Evolutionary conservation across 2,329 filamentous ascomycete genomes (phyloP).

Genomic region (Trichoderma sp.): DNA sequence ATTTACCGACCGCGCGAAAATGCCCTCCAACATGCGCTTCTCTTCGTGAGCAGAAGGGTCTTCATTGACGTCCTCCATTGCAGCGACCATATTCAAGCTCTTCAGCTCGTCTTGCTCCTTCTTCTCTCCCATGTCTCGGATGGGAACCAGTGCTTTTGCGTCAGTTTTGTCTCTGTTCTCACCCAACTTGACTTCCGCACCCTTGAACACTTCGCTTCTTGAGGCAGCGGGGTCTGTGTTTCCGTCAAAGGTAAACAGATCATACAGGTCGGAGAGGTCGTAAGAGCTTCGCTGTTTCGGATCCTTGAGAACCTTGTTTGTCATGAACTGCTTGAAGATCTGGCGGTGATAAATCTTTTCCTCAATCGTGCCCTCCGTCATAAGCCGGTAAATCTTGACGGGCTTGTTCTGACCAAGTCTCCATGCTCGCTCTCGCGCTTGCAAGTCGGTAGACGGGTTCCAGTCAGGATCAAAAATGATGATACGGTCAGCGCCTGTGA

Average conservation of each 20-base stretch:
- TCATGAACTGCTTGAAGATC: slow-evolving; percentile 97
- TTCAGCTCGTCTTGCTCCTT: slow-evolving; percentile 51
- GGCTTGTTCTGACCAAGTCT: slow-evolving; percentile 91
- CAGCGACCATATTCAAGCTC: slow-evolving; percentile 62
- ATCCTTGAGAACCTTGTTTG: slow-evolving; percentile 93
- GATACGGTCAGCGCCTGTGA: slow-evolving; percentile 92
- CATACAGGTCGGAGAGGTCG: slow-evolving; percentile 85
- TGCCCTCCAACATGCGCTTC: slow-evolving; percentile 80
- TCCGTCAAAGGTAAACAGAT: slow-evolving; percentile 73
- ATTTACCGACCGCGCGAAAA: slow-evolving; percentile 86
- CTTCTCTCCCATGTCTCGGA: slow-evolving; percentile 29
- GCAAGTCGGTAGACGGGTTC: slow-evolving; percentile 96
- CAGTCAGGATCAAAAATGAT: slow-evolving; percentile 99
- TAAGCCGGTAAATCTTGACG: slow-evolving; percentile 94
- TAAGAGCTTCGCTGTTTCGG: slow-evolving; percentile 92
- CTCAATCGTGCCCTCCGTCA: slow-evolving; percentile 97
- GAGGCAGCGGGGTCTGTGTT: slow-evolving; percentile 65
- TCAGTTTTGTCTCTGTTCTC: slow-evolving; percentile 16
- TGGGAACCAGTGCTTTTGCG: slow-evolving; percentile 25
- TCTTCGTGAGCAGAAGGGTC: slow-evolving; percentile 60
- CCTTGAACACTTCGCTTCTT: slow-evolving; percentile 82
- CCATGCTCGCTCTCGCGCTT: slow-evolving; percentile 95
- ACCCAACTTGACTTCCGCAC: slow-evolving; percentile 67
- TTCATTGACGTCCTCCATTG: slow-evolving; percentile 64
- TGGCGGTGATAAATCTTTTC: slow-evolving; percentile 99